Evolutionary conservation across 1,284 basidiomycete genomes (phyloP).

Genomic region (Laetiporus sulphureus): DNA sequence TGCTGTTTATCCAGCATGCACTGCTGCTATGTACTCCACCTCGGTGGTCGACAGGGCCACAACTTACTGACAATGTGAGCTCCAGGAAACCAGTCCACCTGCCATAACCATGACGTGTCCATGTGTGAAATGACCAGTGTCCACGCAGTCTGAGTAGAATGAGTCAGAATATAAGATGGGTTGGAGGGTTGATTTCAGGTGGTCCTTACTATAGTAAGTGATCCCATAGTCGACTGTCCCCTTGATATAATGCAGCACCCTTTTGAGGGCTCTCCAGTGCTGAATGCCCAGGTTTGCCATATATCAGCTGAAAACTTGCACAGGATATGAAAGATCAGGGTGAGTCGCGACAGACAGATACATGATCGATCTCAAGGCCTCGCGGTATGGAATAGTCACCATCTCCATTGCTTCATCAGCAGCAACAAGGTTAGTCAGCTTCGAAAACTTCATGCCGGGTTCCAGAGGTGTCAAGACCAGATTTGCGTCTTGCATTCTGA

Average conservation of each 20-base stretch:
- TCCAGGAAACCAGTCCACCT: slow-evolving; percentile 29
- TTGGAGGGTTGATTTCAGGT: too few relatives aligned
- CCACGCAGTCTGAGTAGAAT: slow-evolving; percentile 32
- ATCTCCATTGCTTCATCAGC: neutral
- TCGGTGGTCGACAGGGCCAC: slow-evolving; percentile 15
- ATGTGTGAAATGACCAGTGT: slow-evolving; percentile 24
- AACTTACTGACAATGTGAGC: slow-evolving; percentile 26
- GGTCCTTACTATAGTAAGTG: slow-evolving; percentile 28
- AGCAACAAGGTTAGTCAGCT: neutral
- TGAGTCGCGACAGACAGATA: slow-evolving; percentile 31
- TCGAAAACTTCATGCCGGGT: neutral
- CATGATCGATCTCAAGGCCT: slow-evolving; percentile 19
- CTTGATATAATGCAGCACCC: slow-evolving; percentile 34
- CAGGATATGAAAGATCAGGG: slow-evolving; percentile 14
- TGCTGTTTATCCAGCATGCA: slow-evolving; percentile 14
- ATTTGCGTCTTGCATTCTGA: slow-evolving; percentile 15
- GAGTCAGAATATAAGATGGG: slow-evolving; percentile 35
- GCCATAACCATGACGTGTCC: slow-evolving; percentile 27
- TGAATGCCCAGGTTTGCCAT: neutral
- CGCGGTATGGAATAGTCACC: slow-evolving; percentile 1
- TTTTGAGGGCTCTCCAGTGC: slow-evolving; percentile 24
- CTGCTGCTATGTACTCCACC: slow-evolving; percentile 30
- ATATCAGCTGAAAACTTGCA: neutral
- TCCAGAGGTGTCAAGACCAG: slow-evolving; percentile 15
- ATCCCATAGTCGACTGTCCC: slow-evolving; percentile 24